Conservation (phyloP, 768 basidiomycete species). For the Leucosporidium yakuticum region DNA sequence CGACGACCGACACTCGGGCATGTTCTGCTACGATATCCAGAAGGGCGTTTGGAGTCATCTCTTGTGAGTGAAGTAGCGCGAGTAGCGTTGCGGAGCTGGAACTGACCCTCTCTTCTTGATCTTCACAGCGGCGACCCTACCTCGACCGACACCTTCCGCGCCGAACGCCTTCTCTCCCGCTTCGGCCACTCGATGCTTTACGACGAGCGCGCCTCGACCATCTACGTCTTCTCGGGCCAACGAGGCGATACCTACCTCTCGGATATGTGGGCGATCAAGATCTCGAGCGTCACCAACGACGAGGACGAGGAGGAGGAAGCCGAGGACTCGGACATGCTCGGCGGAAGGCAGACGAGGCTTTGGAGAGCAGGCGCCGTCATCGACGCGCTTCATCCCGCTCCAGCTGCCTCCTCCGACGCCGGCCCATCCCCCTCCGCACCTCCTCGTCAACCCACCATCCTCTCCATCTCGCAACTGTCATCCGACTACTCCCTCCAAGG, state of each 20-base stretch:
- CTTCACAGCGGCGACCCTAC: conserved; percentile 25
- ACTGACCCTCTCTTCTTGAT: neutral
- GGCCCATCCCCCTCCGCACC: too few species aligned
- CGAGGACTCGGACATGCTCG: too few species aligned
- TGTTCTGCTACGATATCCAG: conserved; percentile 24
- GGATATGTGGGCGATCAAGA: conserved; percentile 32
- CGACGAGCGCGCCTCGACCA: conserved; percentile 16
- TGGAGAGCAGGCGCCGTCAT: conserved; percentile 29
- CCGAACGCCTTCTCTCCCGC: conserved; percentile 31
- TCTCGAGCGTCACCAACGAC: neutral
- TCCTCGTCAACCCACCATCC: neutral
- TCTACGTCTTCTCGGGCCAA: conserved; percentile 34
- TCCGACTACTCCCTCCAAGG: neutral
- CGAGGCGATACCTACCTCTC: conserved; percentile 31
- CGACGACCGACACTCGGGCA: conserved; percentile 10
- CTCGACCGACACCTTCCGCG: neutral
- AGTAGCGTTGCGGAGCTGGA: too few species aligned
- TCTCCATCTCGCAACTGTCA: neutral
- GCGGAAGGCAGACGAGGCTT: neutral
- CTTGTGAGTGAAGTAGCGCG: conserved; percentile 13
- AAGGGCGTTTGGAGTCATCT: conserved; percentile 13
- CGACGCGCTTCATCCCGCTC: conserved; percentile 17
- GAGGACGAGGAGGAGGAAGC: neutral
- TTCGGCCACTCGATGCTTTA: conserved; percentile 35
- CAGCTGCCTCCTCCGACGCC: neutral